These are phyloP conservation scores for Penicillium hesseltinei DNA, from an alignment of 2,329 filamentous ascomycete species.

Conservation along the genomic window DNA sequence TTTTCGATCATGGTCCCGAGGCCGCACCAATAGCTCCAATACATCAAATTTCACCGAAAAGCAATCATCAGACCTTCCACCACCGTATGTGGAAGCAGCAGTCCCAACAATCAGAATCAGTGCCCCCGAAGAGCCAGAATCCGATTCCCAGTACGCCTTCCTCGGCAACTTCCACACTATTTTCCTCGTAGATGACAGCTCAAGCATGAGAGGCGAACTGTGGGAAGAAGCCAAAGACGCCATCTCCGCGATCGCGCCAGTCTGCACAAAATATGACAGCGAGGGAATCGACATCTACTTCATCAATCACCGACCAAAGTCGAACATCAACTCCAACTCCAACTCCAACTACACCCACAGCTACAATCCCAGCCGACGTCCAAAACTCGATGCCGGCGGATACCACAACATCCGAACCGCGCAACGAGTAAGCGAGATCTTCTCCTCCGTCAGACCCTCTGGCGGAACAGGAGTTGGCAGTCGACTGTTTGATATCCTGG, in stretches of 20 bases:
- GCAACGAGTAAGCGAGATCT: conserved; percentile 64
- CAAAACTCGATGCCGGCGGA: conserved; percentile 44
- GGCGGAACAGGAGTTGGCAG: conserved; percentile 73
- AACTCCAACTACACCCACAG: background rate
- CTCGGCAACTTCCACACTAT: conserved; percentile 78
- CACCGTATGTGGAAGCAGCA: conserved; percentile 41
- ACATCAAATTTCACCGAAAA: background rate
- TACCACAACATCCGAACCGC: conserved; percentile 65
- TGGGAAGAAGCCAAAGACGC: conserved; percentile 75
- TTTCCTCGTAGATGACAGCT: conserved; percentile 90
- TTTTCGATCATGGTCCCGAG: background rate
- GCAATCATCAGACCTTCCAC: background rate
- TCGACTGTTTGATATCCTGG: conserved; percentile 68
- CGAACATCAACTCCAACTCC: background rate
- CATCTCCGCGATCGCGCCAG: conserved; percentile 71
- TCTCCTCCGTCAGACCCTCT: conserved; percentile 62
- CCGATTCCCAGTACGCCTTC: conserved; percentile 62
- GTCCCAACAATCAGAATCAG: conserved; percentile 22
- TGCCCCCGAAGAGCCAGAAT: conserved; percentile 46
- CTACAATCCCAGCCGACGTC: conserved; percentile 35
- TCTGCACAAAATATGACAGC: conserved; percentile 74
- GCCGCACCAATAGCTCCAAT: background rate
- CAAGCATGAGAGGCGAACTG: conserved; percentile 72
- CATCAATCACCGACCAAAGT: conserved; percentile 61
- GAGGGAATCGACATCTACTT: conserved; percentile 93